A percentile compares a stretch with the other conserved stretches of the same genome.
These are phyloP conservation scores for Daldinia childiae DNA, from an alignment of 495 filamentous ascomycete species.

Conservation along the genomic window DNA sequence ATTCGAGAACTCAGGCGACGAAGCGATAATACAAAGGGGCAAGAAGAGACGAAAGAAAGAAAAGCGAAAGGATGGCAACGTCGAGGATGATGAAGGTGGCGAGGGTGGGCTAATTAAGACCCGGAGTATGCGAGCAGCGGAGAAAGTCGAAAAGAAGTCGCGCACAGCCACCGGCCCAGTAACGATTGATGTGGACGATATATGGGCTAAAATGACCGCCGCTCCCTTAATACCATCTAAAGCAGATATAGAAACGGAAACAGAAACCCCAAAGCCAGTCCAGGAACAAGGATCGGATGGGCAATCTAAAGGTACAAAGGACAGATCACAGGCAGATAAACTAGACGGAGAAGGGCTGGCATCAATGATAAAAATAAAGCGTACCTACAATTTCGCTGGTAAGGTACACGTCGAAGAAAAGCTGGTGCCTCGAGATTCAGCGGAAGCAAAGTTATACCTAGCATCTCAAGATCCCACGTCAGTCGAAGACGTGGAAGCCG, in stretches of 20 bases:
- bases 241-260: constrained; percentile 30
- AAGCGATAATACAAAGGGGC: constrained; percentile 73
- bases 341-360: constrained; percentile 35
- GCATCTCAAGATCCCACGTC: constrained; percentile 60
- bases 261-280: constrained; percentile 33
- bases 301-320: constrained; percentile 34
- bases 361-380: constrained; percentile 80
- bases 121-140: constrained; percentile 69
- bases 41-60: constrained; percentile 65
- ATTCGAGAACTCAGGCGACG: constrained; percentile 78
- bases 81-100: constrained; percentile 66
- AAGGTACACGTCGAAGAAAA: constrained; percentile 85
- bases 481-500: constrained; percentile 32
- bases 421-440: constrained; percentile 77
- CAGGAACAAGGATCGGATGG: constrained; percentile 9
- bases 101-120: constrained; percentile 87
- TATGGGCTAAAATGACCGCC: constrained; percentile 85
- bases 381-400: constrained; percentile 91
- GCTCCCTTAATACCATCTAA: constrained; percentile 38
- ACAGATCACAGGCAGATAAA: constrained; percentile 15
- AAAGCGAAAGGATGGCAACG: constrained; percentile 56
- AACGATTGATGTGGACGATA: constrained; percentile 86
- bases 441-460: constrained; percentile 82
- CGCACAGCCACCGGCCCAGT: constrained; percentile 70
- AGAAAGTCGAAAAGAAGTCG: constrained; percentile 71